Conservation (phyloP, 371 early-diverging fungal species). For the Choanephora cucurbitarum region DNA sequence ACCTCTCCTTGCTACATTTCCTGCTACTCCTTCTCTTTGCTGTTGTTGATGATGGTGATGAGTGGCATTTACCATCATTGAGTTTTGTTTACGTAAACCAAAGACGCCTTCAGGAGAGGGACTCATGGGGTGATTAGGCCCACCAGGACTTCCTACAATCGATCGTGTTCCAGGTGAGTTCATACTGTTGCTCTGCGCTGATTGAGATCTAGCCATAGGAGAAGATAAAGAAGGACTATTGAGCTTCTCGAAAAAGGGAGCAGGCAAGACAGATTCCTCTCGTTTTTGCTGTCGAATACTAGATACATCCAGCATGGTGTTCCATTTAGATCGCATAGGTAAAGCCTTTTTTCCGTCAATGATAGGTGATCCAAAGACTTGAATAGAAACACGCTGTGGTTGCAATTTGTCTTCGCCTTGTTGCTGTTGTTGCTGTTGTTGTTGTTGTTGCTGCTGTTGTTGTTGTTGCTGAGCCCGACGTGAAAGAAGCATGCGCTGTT, state of each 20-base stretch:
- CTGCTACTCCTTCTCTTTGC: too few species aligned
- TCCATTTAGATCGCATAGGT: constrained; percentile 66
- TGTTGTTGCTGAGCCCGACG: constrained; percentile 27
- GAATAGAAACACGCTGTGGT: constrained; percentile 63
- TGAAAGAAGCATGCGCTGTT: constrained; percentile 40
- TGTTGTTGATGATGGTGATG: constrained; percentile 3
- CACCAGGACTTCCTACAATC: constrained; percentile 39
- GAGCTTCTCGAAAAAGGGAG: constrained; percentile 17
- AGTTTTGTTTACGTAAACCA: constrained; percentile 22
- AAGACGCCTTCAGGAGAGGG: constrained; percentile 27
- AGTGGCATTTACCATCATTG: too few species aligned
- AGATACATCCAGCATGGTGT: constrained; percentile 65
- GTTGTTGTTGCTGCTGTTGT: constrained; percentile 11
- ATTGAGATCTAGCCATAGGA: constrained; percentile 20
- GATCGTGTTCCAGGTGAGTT: constrained; percentile 46
- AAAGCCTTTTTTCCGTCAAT: constrained; percentile 54
- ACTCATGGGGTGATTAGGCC: constrained; percentile 16
- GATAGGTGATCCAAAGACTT: constrained; percentile 58
- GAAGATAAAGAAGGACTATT: constrained; percentile 6
- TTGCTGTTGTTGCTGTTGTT: constrained; percentile 10
- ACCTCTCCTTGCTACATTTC: background rate
- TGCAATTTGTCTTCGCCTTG: constrained; percentile 27
- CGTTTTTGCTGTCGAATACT: constrained; percentile 53
- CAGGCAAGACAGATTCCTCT: constrained; percentile 32
- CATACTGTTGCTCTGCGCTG: constrained; percentile 2